Base-by-base conservation (phyloP, 768 basidiomycete genomes). In the Termitomyces sp. region DNA sequence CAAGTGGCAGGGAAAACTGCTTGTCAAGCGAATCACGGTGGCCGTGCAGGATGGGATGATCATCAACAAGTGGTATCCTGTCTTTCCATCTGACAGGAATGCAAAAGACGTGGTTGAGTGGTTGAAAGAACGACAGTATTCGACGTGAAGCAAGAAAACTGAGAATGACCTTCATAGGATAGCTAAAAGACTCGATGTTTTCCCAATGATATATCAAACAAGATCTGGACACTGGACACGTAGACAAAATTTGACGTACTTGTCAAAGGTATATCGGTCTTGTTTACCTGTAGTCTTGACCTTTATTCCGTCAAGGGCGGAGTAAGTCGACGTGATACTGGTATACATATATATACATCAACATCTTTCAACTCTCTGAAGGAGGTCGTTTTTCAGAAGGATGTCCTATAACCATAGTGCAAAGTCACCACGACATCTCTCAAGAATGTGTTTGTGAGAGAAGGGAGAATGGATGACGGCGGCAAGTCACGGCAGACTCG, bases 41-140 rank as follows among this genome's bases (percentile, higher is more conserved):
- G 63, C 60, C 26, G 54, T 66, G 17, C 43, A 59, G 55, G 63
- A 61, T 38, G 61, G 61, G 14, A 51, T 56, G 43, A 62, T 66
- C 35, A 58, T 62, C 23, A 55, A 61, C 45, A 60, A 55, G 11
- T 65, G 60, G 58, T 65, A 65, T 53, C 64, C 64, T 0, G 48
- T 65, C 31, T 65, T 65, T 45, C 64, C 64, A 15, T 41, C 58
- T 7, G 38, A 63, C 52, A 55, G 52, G 30, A 63, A 63, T 21
- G 64, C 64, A 47, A 47, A 57, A 4, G 55, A 61, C 21, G 63
- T 66, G 9, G 45, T 62, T 8, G 58, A 60, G 41, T 66, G 64
- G 64, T 41, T 66, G 56, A 64, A 62, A 51, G 54, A 8, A 19
- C 45, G 46, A 45, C 28, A 49, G 17, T 45, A 38, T 31, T 21